phyloP scores from a whole-genome alignment of 2,329 filamentous ascomycete species.

The Drechslerella coelobrocha region DNA sequence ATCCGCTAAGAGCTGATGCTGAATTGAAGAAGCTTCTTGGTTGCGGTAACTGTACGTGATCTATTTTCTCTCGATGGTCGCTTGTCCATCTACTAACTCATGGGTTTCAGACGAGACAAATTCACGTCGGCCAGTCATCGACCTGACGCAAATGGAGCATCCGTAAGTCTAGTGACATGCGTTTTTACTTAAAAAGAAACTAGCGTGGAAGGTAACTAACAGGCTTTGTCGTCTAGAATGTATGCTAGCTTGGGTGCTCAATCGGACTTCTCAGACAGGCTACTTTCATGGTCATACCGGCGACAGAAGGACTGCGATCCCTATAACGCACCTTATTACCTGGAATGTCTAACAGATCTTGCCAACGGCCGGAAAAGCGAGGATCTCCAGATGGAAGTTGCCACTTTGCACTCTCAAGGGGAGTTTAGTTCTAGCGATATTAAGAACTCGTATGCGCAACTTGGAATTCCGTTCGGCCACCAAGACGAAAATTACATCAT shows the following conservation, averaged over 20 bases:
- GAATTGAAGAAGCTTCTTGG: constrained; percentile 52
- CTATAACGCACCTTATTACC: constrained; percentile 66
- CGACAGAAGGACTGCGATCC: constrained; percentile 67
- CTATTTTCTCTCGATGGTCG: constrained; percentile 9
- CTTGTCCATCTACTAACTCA: constrained; percentile 63
- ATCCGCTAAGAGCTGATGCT: constrained; percentile 46
- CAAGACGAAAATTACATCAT: constrained; percentile 68
- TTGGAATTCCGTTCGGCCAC: constrained; percentile 63
- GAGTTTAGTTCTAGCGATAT: constrained; percentile 67
- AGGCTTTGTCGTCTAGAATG: constrained; percentile 58
- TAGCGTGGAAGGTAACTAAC: constrained; percentile 49
- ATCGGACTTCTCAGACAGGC: constrained; percentile 68
- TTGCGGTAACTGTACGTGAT: constrained; percentile 58
- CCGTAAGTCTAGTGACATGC: constrained; percentile 57
- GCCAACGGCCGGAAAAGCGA: constrained; percentile 66
- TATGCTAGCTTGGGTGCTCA: constrained; percentile 70
- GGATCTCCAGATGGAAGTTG: constrained; percentile 66
- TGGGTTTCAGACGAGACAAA: constrained; percentile 57
- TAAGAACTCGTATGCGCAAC: constrained; percentile 65
- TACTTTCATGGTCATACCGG: constrained; percentile 70
- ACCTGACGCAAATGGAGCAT: constrained; percentile 55
- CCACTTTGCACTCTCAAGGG: constrained; percentile 66
- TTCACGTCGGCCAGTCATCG: constrained; percentile 41
- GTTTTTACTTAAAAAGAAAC: constrained; percentile 2
- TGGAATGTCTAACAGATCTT: constrained; percentile 70